A percentile compares a stretch with the other conserved stretches of the same genome.
Conservation (phyloP, 73 alveolate genomes). For the Symbiodinium natans region DNA sequence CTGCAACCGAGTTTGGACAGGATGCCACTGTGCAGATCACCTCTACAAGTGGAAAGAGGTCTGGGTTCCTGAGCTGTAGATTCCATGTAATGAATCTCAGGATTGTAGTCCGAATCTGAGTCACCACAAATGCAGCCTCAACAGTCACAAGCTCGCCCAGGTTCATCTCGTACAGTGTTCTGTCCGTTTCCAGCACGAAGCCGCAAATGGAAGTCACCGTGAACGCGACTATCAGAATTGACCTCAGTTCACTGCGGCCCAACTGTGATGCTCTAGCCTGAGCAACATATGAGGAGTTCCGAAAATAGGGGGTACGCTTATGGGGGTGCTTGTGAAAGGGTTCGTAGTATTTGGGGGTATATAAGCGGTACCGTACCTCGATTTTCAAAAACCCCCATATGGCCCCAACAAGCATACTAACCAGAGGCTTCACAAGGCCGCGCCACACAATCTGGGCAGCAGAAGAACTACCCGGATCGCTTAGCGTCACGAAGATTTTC, state of each 20-base stretch:
- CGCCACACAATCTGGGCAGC: conserved; percentile 73
- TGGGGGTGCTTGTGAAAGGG: too few species aligned
- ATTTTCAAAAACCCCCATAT: too few species aligned
- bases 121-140: neutral
- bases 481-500: conserved; percentile 51
- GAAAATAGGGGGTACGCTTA: too few species aligned
- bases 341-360: too few species aligned
- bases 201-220: conserved; percentile 63
- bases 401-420: neutral
- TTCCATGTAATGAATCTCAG: neutral
- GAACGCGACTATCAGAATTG: conserved; percentile 55
- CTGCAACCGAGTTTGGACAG: neutral
- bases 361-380: too few species aligned
- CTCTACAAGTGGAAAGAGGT: conserved; percentile 55
- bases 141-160: conserved; percentile 12
- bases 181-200: conserved; percentile 90
- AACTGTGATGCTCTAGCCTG: too few species aligned
- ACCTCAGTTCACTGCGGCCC: too few species aligned
- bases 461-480: conserved; percentile 79
- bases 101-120: neutral
- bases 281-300: too few species aligned
- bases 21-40: conserved; percentile 50
- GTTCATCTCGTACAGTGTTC: conserved; percentile 40
- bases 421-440: neutral
- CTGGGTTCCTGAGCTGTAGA: conserved; percentile 43